Conservation (phyloP, 768 basidiomycete species). For the Lanmaoa pseudosensibilis region DNA sequence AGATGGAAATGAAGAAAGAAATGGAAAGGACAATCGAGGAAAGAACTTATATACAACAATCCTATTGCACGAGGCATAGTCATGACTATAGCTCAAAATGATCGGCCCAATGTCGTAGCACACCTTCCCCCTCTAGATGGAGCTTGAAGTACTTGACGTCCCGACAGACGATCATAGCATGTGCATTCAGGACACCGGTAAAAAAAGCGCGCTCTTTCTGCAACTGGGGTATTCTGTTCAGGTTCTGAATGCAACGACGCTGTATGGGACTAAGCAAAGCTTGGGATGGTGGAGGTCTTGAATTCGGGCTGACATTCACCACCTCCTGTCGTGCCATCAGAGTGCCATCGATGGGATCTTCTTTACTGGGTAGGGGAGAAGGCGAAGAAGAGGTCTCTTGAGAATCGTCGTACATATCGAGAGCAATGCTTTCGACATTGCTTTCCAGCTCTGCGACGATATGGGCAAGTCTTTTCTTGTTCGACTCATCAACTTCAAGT, state of each 20-base stretch:
- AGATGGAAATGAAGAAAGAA: too few species aligned
- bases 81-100: constrained; percentile 46
- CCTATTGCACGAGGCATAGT: not conserved
- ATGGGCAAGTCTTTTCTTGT: constrained; percentile 52
- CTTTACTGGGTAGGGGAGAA: constrained; percentile 4
- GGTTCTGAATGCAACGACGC: constrained; percentile 50
- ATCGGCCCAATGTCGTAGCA: constrained; percentile 72
- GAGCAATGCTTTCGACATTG: constrained; percentile 59
- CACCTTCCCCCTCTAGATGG: constrained; percentile 61
- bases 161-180: constrained; percentile 70
- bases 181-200: constrained; percentile 58
- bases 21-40: too few species aligned
- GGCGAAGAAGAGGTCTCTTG: constrained; percentile 25
- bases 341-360: not conserved
- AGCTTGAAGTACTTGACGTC: constrained; percentile 59
- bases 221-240: constrained; percentile 68
- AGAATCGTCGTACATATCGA: constrained; percentile 55
- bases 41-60: too few species aligned
- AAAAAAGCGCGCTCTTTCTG: constrained; percentile 74
- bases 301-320: not conserved
- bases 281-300: constrained; percentile 29
- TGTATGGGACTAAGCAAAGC: constrained; percentile 59
- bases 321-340: not conserved
- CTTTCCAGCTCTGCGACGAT: constrained; percentile 59
- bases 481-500: constrained; percentile 56